A percentile compares a stretch with the other conserved stretches of the same genome.
These are phyloP conservation scores for Lepidium sativum DNA, from an alignment of 345 rosid genomes.

Conservation along the genomic window DNA sequence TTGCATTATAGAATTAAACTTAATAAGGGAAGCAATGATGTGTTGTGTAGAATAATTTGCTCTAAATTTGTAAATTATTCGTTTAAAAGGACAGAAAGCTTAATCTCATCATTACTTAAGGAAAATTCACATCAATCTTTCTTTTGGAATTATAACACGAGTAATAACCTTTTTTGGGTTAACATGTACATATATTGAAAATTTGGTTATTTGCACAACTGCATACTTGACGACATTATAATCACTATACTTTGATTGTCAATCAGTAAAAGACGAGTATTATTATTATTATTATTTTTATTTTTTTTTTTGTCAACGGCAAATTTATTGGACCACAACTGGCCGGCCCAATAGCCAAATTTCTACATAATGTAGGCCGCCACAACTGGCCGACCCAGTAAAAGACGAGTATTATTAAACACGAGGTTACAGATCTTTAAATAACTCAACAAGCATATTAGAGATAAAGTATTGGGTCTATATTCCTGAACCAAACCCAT, in stretches of 20 bases:
- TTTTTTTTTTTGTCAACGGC: too few relatives aligned
- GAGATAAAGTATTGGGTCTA: too few relatives aligned
- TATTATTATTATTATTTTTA: too few relatives aligned
- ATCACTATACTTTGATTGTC: background rate
- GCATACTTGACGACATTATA: background rate
- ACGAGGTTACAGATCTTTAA: too few relatives aligned
- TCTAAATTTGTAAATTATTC: constrained; percentile 1
- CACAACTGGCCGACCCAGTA: too few relatives aligned
- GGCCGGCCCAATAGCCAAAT: too few relatives aligned
- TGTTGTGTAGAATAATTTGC: constrained; percentile 18
- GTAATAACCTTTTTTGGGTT: background rate
- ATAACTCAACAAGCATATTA: too few relatives aligned
- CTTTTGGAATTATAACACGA: constrained; percentile 5
- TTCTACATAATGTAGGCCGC: too few relatives aligned
- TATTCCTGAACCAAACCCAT: too few relatives aligned
- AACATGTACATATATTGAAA: background rate
- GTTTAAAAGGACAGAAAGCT: constrained; percentile 20
- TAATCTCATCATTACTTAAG: constrained; percentile 24
- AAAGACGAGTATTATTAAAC: too few relatives aligned
- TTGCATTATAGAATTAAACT: background rate
- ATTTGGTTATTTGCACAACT: background rate
- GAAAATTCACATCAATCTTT: constrained; percentile 10
- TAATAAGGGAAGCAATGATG: constrained; percentile 16
- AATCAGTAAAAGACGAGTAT: too few relatives aligned
- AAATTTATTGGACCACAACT: too few relatives aligned